Evolutionary conservation across 192 early-diverging fungal species (phyloP), one percentile per base, ranked within the genome.

Genomic region (Mortierella hygrophila): DNA sequence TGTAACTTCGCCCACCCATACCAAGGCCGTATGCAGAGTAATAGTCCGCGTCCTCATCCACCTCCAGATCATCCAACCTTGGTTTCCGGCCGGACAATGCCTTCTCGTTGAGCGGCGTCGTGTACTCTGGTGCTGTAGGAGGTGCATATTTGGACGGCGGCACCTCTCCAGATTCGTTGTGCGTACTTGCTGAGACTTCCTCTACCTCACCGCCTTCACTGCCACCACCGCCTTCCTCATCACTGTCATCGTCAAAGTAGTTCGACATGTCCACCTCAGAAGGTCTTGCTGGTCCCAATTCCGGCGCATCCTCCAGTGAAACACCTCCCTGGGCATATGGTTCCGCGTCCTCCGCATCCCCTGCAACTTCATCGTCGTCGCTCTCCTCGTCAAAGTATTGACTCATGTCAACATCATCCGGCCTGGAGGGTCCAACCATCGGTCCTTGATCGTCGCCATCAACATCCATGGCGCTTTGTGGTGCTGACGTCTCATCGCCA

Each of bases 21-120:
- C 89, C 88, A 20, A 93, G 80, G 9, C 92, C 92, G 83, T 89
- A 93, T 26, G 84, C 89, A 37, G 88, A 89, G 68, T 92, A 92
- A 72, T 92, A 89, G 49, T 89, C 83, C 0, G 85, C 88, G 77
- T 92, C 88, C 40, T 86, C 84, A 81, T 89, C 89, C 16, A 88
- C 75, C 4, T 78, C 73, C 23, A 83, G 37, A 1, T 74, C 77
- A 26, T 89, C 68, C 54, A 82, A 35, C 32, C 69, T 80, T 46
- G 73, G 78, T 54, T 88, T 80, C 41, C 72, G 68, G 3, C 80
- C 70, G 16, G 70, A 52, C 13, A 82, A 42, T 52, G 78, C 79
- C 7, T 88, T 80, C 76, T 83, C 81, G 37, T 86, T 79, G 20
- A 71, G 46, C 8, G 75, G 75, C 18, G 72, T 69, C 2, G 77